These are phyloP conservation scores for Jaminaea rosea DNA, from an alignment of 1,284 basidiomycete genomes.

Conservation along the genomic window DNA sequence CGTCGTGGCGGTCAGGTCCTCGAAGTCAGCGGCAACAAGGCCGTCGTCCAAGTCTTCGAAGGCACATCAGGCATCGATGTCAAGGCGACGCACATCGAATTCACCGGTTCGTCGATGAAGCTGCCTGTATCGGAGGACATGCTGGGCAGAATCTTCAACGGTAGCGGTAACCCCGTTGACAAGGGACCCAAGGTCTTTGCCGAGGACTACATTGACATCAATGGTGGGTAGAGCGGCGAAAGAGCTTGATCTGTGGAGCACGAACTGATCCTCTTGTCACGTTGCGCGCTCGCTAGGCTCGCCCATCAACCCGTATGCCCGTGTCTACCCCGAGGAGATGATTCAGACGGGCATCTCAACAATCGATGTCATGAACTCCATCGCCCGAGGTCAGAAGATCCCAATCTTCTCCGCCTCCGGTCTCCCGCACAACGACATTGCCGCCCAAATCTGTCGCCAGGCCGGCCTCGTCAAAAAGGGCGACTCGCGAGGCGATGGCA, in stretches of 20 bases:
- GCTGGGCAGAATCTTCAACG: slow-evolving; percentile 98
- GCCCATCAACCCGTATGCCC: slow-evolving; percentile 97
- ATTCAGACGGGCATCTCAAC: slow-evolving; percentile 99
- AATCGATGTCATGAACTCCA: slow-evolving; percentile 63
- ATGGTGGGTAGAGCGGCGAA: slow-evolving; percentile 58
- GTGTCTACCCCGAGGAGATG: slow-evolving; percentile 99
- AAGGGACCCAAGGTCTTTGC: slow-evolving; percentile 98
- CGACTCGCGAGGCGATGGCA: slow-evolving; percentile 31
- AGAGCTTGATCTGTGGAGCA: neutral
- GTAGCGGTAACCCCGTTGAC: slow-evolving; percentile 94
- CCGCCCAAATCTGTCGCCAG: slow-evolving; percentile 99
- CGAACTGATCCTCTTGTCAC: slow-evolving; percentile 2
- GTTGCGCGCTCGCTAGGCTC: too few relatives aligned
- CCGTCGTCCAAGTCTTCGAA: slow-evolving; percentile 96
- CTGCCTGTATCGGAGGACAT: slow-evolving; percentile 99
- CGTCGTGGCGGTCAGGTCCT: slow-evolving; percentile 94
- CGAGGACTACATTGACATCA: slow-evolving; percentile 98
- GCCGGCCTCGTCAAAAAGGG: slow-evolving; percentile 79
- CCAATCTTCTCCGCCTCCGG: slow-evolving; percentile 99
- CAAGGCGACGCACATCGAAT: slow-evolving; percentile 92
- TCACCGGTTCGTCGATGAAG: slow-evolving; percentile 97
- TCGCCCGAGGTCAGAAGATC: slow-evolving; percentile 99
- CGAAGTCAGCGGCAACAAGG: slow-evolving; percentile 96
- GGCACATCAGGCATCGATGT: slow-evolving; percentile 97
- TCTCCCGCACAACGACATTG: slow-evolving; percentile 98